A percentile compares a stretch with the other conserved stretches of the same genome.
Evolutionary conservation across 1,284 basidiomycete genomes (phyloP).

Genomic region (Blastosporella zonata): DNA sequence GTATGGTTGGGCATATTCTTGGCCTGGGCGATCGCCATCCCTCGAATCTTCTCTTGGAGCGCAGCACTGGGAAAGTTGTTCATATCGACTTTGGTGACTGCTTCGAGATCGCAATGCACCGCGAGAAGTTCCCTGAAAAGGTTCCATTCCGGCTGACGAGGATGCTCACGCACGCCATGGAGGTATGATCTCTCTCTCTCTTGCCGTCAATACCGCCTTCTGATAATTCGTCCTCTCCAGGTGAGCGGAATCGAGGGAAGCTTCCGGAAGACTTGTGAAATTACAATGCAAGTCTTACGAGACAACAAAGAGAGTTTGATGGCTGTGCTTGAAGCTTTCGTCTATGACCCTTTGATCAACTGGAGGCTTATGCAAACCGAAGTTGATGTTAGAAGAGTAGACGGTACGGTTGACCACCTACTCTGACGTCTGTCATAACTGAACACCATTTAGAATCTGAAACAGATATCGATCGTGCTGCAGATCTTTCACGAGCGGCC

Average conservation of each 20-base stretch:
- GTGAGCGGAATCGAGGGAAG: constrained; percentile 97
- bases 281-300: constrained; percentile 94
- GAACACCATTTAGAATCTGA: constrained; percentile 32
- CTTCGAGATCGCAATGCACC: constrained; percentile 92
- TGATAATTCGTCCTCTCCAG: constrained; percentile 35
- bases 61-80: constrained; percentile 92
- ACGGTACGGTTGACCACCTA: constrained; percentile 41
- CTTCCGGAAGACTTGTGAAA: constrained; percentile 94
- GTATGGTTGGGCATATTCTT: constrained; percentile 97
- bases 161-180: constrained; percentile 99
- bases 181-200: constrained; percentile 51
- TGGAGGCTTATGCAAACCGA: constrained; percentile 84
- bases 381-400: constrained; percentile 56
- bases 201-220: not conserved
- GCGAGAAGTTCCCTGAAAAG: constrained; percentile 99
- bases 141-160: constrained; percentile 98
- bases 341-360: constrained; percentile 87
- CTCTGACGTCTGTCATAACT: not conserved
- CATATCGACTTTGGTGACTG: constrained; percentile 98
- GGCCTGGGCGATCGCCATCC: constrained; percentile 99
- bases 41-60: constrained; percentile 91
- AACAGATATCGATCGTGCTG: constrained; percentile 49
- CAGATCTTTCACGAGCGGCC: constrained; percentile 63
- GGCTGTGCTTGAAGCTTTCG: constrained; percentile 95
- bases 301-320: constrained; percentile 98